Base-by-base conservation (phyloP, 306 rosid species). In the Lathyrus sativus region DNA sequence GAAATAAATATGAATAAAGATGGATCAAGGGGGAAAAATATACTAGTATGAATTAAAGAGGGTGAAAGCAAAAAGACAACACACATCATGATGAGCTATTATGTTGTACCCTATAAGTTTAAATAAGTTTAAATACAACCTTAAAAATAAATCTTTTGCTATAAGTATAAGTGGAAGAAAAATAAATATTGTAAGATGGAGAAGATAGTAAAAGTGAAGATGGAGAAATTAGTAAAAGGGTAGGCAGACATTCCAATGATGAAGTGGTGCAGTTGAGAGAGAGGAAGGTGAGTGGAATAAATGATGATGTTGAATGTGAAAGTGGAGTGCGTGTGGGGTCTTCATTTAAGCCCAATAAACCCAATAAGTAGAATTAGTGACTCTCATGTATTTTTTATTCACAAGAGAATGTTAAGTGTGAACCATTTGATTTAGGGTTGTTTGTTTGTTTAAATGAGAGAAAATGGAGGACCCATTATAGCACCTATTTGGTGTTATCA, bases 271-370 rank as follows among this genome's bases (percentile, higher is more conserved):
- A 60, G 80, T 67, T 46, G 82, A 49, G 45, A 26, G 24, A 22
- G 37, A 1, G 22, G 11, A 3, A 37, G 15, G 83, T 18, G 9
- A 78, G 84, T 75, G 85, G 85, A 68, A 65, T 2, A 69, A 69
- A 84, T 84, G 85, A 84, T 80, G 76, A 8, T 11, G 2, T 11
- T 18, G 3, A 56, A 76, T 69, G 79, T 70, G 83, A 75, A 8
- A 22, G 79, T 72, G 79, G 84, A 49, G 76, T 73, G 61, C 5
- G 38, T 3, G 56, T 71, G 61, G 82, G 83, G 46, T 24, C 67
- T 62, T 22, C 3, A 39, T 56, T 43, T 35, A 53, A 38, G 44
- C 58, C 59, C 49, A 60, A 60, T 28, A 60, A 60, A 35, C 51
- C 19, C 50, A 50, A 22, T 15, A 7, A 45, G 59, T 28, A 22